Percentiles rank a stretch among this genome's conserved stretches.
Conservation (phyloP, 192 early-diverging fungal genomes). For the Podochytrium sp. region DNA sequence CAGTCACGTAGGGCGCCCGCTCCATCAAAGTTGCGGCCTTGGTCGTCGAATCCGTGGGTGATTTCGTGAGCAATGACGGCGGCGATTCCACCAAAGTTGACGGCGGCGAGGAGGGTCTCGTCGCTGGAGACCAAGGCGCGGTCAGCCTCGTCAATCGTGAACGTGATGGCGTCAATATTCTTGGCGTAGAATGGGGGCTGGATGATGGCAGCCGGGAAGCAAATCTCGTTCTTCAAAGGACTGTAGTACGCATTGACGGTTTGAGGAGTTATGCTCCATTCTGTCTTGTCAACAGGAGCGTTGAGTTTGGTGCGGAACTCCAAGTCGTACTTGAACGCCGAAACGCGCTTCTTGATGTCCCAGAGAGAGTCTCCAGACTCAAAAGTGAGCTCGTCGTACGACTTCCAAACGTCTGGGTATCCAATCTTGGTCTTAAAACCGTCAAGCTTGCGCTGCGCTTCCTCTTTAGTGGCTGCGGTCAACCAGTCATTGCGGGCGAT, state of each 20-base stretch:
- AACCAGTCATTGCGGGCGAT: conserved; percentile 29
- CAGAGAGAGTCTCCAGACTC: background rate
- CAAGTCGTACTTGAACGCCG: background rate
- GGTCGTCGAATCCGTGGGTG: conserved; percentile 46
- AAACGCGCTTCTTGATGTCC: conserved; percentile 12
- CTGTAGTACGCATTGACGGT: conserved; percentile 44
- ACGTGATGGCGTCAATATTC: background rate
- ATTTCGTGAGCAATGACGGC: conserved; percentile 47
- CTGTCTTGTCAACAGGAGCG: conserved; percentile 26
- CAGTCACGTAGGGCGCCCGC: conserved; percentile 40
- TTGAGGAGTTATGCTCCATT: conserved; percentile 44
- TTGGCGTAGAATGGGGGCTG: conserved; percentile 39
- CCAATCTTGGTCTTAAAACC: conserved; percentile 39
- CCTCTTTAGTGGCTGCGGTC: conserved; percentile 33
- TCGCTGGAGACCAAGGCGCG: conserved; percentile 6
- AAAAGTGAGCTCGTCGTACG: conserved; percentile 23
- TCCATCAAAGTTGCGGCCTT: conserved; percentile 36
- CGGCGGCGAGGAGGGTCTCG: conserved; percentile 2
- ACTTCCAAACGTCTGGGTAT: conserved; percentile 40
- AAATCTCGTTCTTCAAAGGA: conserved; percentile 38
- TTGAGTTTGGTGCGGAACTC: conserved; percentile 16
- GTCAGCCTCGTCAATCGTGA: conserved; percentile 1
- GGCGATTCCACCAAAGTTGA: conserved; percentile 44
- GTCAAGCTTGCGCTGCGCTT: conserved; percentile 30
- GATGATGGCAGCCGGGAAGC: conserved; percentile 41